Conservation (phyloP, 75 land plant species). For the Sequoia sempervirens region DNA sequence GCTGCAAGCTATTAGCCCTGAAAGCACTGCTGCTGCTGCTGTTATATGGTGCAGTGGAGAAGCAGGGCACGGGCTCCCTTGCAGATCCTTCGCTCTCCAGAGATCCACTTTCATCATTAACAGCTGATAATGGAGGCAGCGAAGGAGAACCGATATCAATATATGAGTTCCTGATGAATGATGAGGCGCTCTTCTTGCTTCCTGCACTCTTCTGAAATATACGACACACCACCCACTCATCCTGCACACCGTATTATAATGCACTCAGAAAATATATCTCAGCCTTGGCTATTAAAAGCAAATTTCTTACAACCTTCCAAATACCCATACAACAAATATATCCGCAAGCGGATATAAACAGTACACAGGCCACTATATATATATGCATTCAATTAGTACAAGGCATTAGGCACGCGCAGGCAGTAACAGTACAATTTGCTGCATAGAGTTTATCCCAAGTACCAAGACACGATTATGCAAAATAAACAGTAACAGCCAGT, state of each 20-base stretch:
- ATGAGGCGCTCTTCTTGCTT: slow-evolving; percentile 18
- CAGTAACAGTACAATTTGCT: neutral
- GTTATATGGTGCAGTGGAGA: slow-evolving; percentile 39
- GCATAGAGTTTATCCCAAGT: neutral
- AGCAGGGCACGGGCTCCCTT: slow-evolving; percentile 60
- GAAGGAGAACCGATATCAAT: slow-evolving; percentile 35
- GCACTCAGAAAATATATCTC: neutral
- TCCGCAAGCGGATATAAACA: neutral
- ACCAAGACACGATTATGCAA: neutral
- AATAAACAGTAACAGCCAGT: neutral
- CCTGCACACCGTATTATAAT: slow-evolving; percentile 21
- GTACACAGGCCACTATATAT: neutral
- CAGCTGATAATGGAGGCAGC: slow-evolving; percentile 42
- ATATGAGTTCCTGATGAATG: slow-evolving; percentile 9
- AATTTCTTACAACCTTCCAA: neutral
- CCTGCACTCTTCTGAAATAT: slow-evolving; percentile 61
- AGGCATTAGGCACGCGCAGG: neutral
- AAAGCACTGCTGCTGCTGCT: slow-evolving; percentile 6
- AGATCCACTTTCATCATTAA: slow-evolving; percentile 44
- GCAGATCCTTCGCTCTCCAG: slow-evolving; percentile 21
- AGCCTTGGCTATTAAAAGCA: neutral
- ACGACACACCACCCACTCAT: slow-evolving; percentile 73
- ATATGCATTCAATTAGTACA: neutral
- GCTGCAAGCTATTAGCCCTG: neutral
- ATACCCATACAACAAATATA: neutral